These are phyloP conservation scores for Cystobasidium slooffiae DNA, from an alignment of 1,284 basidiomycete species.

Conservation along the genomic window DNA sequence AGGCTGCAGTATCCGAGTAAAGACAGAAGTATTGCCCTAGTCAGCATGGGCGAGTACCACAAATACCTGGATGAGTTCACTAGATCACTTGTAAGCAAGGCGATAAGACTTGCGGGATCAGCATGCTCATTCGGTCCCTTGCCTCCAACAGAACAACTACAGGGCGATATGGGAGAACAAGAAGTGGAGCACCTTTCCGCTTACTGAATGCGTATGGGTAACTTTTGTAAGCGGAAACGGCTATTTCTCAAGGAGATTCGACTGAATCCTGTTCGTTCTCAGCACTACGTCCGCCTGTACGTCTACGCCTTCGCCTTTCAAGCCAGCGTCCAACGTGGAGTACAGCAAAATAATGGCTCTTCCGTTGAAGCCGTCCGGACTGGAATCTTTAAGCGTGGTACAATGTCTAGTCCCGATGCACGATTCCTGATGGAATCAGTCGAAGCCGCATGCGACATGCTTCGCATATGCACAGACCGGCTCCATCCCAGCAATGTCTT, in stretches of 20 bases:
- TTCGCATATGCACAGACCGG: conserved; percentile 49
- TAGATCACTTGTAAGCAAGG: conserved; percentile 7
- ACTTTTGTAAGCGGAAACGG: conserved; percentile 39
- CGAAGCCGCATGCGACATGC: conserved; percentile 50
- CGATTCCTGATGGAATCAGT: conserved; percentile 51
- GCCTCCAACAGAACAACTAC: conserved; percentile 49
- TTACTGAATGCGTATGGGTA: conserved; percentile 52
- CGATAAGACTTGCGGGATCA: no score
- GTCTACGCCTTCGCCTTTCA: conserved; percentile 59
- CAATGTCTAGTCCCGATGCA: conserved; percentile 50
- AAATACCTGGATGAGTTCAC: conserved; percentile 57
- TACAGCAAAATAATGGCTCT: conserved; percentile 18
- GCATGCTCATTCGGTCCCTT: background rate
- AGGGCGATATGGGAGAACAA: conserved; percentile 54
- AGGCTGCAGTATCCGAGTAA: conserved; percentile 55
- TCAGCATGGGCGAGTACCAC: conserved; percentile 59
- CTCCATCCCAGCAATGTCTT: conserved; percentile 49
- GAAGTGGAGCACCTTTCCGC: conserved; percentile 53
- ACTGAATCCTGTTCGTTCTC: background rate
- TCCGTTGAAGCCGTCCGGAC: conserved; percentile 41
- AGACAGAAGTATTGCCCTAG: conserved; percentile 56
- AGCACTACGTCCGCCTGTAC: conserved; percentile 59
- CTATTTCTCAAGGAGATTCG: background rate
- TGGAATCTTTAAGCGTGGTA: conserved; percentile 47
- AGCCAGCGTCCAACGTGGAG: conserved; percentile 57